Conservation (phyloP, 257 asterid genomes). For the Solanum chilense region DNA sequence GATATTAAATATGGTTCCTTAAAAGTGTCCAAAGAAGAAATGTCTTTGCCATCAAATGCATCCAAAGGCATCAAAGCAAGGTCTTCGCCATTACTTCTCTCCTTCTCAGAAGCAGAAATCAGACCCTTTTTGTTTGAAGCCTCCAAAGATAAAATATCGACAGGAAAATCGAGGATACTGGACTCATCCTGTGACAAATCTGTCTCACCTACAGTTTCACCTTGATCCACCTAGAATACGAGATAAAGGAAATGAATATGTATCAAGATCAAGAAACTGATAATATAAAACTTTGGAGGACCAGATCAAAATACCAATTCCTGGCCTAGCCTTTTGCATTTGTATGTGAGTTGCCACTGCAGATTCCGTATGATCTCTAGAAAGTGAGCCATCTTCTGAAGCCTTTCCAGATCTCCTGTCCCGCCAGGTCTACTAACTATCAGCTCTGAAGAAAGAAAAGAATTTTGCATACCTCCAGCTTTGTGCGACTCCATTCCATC, state of each 20-base stretch:
- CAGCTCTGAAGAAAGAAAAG: constrained; percentile 19
- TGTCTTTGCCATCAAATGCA: constrained; percentile 16
- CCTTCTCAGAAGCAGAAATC: constrained; percentile 35
- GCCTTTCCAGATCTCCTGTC: constrained; percentile 35
- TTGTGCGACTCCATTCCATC: constrained; percentile 29
- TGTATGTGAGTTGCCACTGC: constrained; percentile 59
- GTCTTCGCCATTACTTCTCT: constrained; percentile 25
- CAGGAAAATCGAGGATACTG: constrained; percentile 33
- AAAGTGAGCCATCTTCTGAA: constrained; percentile 63
- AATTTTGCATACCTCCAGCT: constrained; percentile 19
- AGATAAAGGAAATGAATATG: not conserved
- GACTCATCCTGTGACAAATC: constrained; percentile 46
- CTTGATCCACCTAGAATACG: constrained; percentile 40
- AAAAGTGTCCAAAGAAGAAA: constrained; percentile 19
- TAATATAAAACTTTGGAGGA: constrained; percentile 10
- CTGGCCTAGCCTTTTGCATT: constrained; percentile 61
- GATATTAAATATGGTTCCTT: constrained; percentile 35
- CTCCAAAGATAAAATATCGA: constrained; percentile 28
- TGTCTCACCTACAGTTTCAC: constrained; percentile 22
- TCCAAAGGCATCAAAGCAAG: constrained; percentile 62
- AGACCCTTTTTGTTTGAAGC: constrained; percentile 23
- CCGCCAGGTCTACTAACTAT: constrained; percentile 28
- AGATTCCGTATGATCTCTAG: constrained; percentile 64
- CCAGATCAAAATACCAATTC: constrained; percentile 26
- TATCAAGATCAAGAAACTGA: not conserved